Evolutionary conservation across 2,329 filamentous ascomycete genomes (phyloP).

Genomic region (Paraconiothyrium sp.): DNA sequence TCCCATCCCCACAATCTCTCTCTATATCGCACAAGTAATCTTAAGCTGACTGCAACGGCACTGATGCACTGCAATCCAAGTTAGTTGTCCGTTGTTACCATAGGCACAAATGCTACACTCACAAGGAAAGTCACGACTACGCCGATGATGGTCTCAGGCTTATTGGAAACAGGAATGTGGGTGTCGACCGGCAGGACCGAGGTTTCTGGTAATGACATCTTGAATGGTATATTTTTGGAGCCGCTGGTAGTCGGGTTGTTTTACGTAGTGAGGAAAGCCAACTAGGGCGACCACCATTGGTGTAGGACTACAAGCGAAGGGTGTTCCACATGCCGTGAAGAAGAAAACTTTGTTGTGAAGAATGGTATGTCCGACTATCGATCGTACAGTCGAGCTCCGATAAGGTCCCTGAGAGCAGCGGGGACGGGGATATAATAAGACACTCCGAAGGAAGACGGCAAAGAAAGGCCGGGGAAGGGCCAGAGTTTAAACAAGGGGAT

Average conservation of each 20-base stretch:
- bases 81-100: not conserved
- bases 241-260: constrained; percentile 3
- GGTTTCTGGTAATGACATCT: constrained; percentile 35
- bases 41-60: constrained; percentile 33
- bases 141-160: constrained; percentile 40
- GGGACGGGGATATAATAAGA: constrained; percentile 10
- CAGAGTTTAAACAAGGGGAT: constrained; percentile 10
- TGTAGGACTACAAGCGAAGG: constrained; percentile 10
- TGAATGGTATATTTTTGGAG: not conserved
- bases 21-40: constrained; percentile 42
- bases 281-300: not conserved
- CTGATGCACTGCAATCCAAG: not conserved
- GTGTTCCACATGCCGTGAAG: not conserved
- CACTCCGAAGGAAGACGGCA: constrained; percentile 1
- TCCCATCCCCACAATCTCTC: constrained; percentile 48
- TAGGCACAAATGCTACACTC: constrained; percentile 18
- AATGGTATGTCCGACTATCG: not conserved
- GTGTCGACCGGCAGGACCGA: constrained; percentile 38
- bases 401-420: not conserved
- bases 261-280: not conserved
- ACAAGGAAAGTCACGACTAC: constrained; percentile 42
- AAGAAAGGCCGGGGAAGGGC: constrained; percentile 1
- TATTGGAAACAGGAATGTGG: constrained; percentile 40
- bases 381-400: not conserved
- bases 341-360: not conserved